Percentiles rank a stretch among this genome's conserved stretches.
These are phyloP conservation scores for Tetrahymena malaccensis DNA, from an alignment of 73 alveolate species.

Conservation along the genomic window DNA sequence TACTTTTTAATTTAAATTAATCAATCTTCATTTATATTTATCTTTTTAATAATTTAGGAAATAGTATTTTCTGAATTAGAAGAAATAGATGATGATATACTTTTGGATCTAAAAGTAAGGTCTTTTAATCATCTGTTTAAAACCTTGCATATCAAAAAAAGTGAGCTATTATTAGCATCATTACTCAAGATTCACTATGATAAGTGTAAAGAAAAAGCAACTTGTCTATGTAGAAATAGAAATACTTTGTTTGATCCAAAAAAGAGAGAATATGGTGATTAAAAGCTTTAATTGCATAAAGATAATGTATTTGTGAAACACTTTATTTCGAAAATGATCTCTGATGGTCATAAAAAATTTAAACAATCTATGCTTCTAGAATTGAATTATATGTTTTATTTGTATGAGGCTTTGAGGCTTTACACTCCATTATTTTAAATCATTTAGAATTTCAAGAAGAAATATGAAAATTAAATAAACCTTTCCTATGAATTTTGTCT, in stretches of 20 bases:
- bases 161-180: slow-evolving; percentile 28
- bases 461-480: slow-evolving; percentile 21
- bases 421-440: slow-evolving; percentile 9
- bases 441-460: slow-evolving; percentile 3
- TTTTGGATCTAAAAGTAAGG: slow-evolving; percentile 28
- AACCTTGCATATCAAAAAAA: slow-evolving; percentile 3
- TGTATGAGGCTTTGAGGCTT: slow-evolving; percentile 31
- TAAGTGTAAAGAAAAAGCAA: slow-evolving; percentile 3
- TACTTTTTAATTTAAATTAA: neutral
- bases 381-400: slow-evolving; percentile 18
- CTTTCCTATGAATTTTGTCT: slow-evolving; percentile 25
- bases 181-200: slow-evolving; percentile 33
- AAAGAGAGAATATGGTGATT: slow-evolving; percentile 3
- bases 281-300: slow-evolving; percentile 16
- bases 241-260: slow-evolving; percentile 16
- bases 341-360: slow-evolving; percentile 28
- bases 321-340: slow-evolving; percentile 28
- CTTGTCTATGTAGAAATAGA: slow-evolving; percentile 26
- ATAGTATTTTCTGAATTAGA: slow-evolving; percentile 21
- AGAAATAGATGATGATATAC: slow-evolving; percentile 12
- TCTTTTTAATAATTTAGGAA: neutral
- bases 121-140: slow-evolving; percentile 11
- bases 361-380: slow-evolving; percentile 19
- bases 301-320: slow-evolving; percentile 32
- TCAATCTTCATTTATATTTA: neutral